Conservation (phyloP, 345 rosid genomes). For the Gossypium sturtianum region DNA sequence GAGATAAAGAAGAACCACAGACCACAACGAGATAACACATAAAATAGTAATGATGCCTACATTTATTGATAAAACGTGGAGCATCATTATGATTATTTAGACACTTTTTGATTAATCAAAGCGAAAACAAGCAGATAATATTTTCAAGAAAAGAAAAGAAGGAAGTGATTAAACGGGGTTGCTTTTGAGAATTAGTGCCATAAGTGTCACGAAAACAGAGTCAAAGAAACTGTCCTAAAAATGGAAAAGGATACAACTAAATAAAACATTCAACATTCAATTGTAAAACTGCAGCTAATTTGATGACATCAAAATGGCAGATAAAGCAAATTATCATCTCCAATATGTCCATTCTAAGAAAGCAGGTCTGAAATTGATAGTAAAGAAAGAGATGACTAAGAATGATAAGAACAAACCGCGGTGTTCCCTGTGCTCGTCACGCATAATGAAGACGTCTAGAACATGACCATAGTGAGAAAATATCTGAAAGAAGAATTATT, state of each 20-base stretch:
- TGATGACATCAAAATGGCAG: background rate
- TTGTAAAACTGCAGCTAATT: background rate
- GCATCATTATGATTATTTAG: background rate
- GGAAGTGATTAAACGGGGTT: background rate
- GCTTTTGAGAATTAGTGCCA: background rate
- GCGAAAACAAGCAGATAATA: background rate
- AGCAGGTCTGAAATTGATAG: background rate
- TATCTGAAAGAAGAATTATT: conserved; percentile 40
- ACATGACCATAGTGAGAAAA: conserved; percentile 65
- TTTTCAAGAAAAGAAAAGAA: no score
- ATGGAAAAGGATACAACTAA: background rate
- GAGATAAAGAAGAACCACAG: background rate
- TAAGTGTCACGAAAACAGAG: background rate
- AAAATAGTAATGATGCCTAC: background rate
- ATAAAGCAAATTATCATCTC: conserved; percentile 5
- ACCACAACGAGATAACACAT: background rate
- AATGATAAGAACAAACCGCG: conserved; percentile 49
- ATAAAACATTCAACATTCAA: background rate
- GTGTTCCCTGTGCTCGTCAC: conserved; percentile 58
- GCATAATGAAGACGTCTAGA: conserved; percentile 65
- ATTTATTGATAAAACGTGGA: background rate
- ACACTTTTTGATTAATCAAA: background rate
- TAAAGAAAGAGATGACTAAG: conserved; percentile 1
- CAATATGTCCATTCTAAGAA: background rate
- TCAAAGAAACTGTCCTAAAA: background rate